Evolutionary conservation across 106 monocot genomes (phyloP), one percentile per base, ranked within the genome.

Genomic region (Cymbidium sinense): DNA sequence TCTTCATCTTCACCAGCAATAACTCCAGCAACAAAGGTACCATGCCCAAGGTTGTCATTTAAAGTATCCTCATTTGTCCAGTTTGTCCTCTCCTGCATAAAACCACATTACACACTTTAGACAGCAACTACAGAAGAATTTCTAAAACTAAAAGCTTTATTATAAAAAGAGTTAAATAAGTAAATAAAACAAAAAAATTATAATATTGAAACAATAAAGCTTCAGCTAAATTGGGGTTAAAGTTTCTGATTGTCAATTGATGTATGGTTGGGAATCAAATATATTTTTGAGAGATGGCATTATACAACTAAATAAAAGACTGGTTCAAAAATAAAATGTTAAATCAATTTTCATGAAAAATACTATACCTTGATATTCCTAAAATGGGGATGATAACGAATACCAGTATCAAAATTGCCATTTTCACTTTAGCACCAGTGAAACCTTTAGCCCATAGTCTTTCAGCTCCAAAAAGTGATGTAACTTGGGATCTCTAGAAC

Each of bases 401-500:
- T 99, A 65, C 99, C 99, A 74, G 99, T 99, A 80, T 99, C 99
- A 83, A 99, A 83, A 99, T 93, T 75, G 99, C 99, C 94, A 99
- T 99, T 85, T 95, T 99, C 43, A 99, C 99, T 89, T 86, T 95
- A 64, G 82, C 81, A 72, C 99, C 95, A 17, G 90, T 99, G 78
- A 85, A 92, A 2, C 99, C 99, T 83, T 91, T 92, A 15, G 82
- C 88, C 99, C 99, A 99, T 34, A 99, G 83, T 78, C 79, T 86
- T 43, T 99, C 95, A 85, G 99, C 99, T 75, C 87, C 95, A 85
- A 99, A 93, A 74, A 95, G 84, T 64, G 99, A 92, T 73, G 99
- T 99, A 61, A 99, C 90, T 79, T 99, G 99, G 37, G 99, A 99
- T 85, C 93, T 90, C 99, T 99, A 83, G 25, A 71, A 47, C 31